Evolutionary conservation across 2,329 filamentous ascomycete genomes (phyloP), one percentile per base, ranked within the genome.

Genomic region (Diaporthe nobilis): DNA sequence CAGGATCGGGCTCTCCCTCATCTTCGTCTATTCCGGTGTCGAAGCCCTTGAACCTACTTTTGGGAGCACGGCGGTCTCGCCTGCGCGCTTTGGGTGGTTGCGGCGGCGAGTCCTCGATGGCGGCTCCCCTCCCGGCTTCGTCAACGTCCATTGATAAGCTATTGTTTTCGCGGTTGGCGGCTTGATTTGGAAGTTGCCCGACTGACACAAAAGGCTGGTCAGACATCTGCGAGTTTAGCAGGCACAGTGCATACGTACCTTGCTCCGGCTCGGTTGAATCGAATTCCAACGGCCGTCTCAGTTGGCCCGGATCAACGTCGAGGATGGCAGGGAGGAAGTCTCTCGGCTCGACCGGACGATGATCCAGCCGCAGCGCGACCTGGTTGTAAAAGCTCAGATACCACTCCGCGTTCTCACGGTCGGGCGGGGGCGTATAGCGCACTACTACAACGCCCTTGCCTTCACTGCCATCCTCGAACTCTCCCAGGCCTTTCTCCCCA

Each of bases 281-380:
- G 55, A 90, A 85, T 78, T 93, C 88, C 3, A 97, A 88, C 8
- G 92, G 89, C 51, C 92, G 90, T 75, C 94, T 92, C 28, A 98
- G 87, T 58, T 90, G 89, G 76, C 90, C 91, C 9, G 95, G 91
- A 84, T 98, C 93, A 70, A 93, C 94, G n/a, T 88, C 92, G 39
- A 98, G 85, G 61, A 99, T 97, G 1, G 94, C 94, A 82, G 98
- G 95, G 2, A 99, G 88, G 77, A 99, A 98, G 80, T 98, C 96
- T 75, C 94, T 95, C 81, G 98, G 95, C 79, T 96, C 92, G 72
- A 98, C 93, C 3, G 95, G 92, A 5, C 95, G 91, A 82, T 98
- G 95, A 77, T 95, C 93, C 17, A 97, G 89, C 61, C 91, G 88
- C 28, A 93, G 82, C 2, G 95, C 94, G 22, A 97, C 90, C 10